Evolutionary conservation across 2,329 filamentous ascomycete species (phyloP).

Genomic region (Geosmithia flava): DNA sequence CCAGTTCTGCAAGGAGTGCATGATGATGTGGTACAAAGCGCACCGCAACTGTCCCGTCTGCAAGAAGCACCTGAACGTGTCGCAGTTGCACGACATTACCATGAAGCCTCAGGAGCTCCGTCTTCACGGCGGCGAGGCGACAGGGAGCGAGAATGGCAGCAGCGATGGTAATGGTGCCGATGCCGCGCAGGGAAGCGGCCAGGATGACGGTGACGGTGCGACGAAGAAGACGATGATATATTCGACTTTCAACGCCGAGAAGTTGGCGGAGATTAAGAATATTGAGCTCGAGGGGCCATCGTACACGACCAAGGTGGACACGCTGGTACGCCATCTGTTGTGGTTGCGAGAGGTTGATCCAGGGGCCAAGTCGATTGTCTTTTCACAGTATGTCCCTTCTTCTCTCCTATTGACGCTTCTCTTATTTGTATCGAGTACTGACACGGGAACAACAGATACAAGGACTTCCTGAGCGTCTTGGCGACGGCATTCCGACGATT

Average conservation of each 20-base stretch:
- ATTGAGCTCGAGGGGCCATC: conserved; percentile 62
- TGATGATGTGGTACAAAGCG: conserved; percentile 63
- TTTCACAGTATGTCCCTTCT: conserved; percentile 53
- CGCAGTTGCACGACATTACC: conserved; percentile 74
- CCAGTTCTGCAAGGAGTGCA: conserved; percentile 82
- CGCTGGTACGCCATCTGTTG: conserved; percentile 64
- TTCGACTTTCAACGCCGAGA: conserved; percentile 57
- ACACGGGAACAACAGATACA: conserved; percentile 31
- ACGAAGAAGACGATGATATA: conserved; percentile 49
- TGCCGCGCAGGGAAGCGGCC: conserved; percentile 1
- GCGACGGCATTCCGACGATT: conserved; percentile 56
- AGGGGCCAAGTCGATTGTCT: conserved; percentile 84
- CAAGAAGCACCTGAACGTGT: conserved; percentile 52
- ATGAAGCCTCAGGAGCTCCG: conserved; percentile 66
- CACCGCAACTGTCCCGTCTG: conserved; percentile 76
- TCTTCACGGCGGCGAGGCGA: conserved; percentile 32
- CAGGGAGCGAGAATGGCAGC: not conserved
- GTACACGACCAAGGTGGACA: conserved; percentile 87
- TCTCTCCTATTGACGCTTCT: not conserved
- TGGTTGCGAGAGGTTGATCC: conserved; percentile 79
- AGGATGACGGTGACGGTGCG: conserved; percentile 1
- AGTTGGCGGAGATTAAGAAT: conserved; percentile 68
- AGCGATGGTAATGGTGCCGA: not conserved
- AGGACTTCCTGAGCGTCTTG: conserved; percentile 67
- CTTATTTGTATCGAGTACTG: not conserved